These are phyloP conservation scores for Musa troglodytarum DNA, from an alignment of 176 grass and related monocot genomes.

Conservation along the genomic window DNA sequence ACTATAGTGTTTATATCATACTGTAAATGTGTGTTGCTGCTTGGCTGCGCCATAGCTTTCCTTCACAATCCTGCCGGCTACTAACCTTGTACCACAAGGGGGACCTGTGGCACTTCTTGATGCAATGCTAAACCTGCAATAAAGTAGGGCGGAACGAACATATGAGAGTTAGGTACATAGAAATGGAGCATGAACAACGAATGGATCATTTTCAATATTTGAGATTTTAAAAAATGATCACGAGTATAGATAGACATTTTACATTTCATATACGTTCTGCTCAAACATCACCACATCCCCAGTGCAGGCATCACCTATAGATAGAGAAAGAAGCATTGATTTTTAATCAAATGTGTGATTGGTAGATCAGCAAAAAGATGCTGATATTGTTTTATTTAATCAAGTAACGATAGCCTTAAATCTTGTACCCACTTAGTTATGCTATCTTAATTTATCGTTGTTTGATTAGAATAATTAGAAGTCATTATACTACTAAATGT, in stretches of 20 bases:
- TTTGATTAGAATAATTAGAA: neutral
- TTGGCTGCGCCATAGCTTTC: slow-evolving; percentile 52
- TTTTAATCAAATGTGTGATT: neutral
- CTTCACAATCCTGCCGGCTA: slow-evolving; percentile 41
- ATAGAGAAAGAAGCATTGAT: slow-evolving; percentile 3
- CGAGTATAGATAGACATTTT: slow-evolving; percentile 19
- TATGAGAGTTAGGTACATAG: no score
- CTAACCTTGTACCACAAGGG: slow-evolving; percentile 31
- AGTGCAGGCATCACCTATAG: slow-evolving; percentile 63
- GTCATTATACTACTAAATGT: neutral
- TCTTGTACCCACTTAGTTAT: no score
- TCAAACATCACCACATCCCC: slow-evolving; percentile 71
- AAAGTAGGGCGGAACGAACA: neutral
- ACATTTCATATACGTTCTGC: slow-evolving; percentile 65
- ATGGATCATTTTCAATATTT: no score
- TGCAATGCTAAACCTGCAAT: slow-evolving; percentile 30
- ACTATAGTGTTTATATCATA: slow-evolving; percentile 12
- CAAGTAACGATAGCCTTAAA: neutral
- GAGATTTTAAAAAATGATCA: neutral
- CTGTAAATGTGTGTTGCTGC: slow-evolving; percentile 60
- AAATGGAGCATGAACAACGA: no score
- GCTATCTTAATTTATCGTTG: no score
- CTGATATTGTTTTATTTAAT: neutral
- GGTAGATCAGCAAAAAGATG: neutral
- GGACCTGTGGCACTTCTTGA: slow-evolving; percentile 28